Percentiles rank a stretch among this genome's conserved stretches.
These are phyloP conservation scores for Aspergillus hancockii DNA, from an alignment of 495 filamentous ascomycete species.

Conservation along the genomic window DNA sequence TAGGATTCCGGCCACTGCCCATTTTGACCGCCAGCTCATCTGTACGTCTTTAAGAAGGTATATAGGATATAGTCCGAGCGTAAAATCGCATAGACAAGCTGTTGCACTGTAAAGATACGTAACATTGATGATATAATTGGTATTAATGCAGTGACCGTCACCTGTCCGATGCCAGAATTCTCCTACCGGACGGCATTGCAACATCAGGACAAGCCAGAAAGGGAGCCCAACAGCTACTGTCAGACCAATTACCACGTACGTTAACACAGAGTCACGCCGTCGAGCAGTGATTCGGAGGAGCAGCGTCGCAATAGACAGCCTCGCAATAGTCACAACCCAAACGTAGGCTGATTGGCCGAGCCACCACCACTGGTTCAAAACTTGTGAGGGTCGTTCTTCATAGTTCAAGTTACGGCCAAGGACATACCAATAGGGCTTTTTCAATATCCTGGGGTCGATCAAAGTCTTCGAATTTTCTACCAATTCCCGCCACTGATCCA, in stretches of 20 bases:
- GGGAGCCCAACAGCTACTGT: slow-evolving; percentile 6
- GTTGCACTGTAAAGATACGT: slow-evolving; percentile 6
- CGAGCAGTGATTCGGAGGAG: slow-evolving; percentile 7
- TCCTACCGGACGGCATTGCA: slow-evolving; percentile 3
- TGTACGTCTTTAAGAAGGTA: slow-evolving; percentile 3
- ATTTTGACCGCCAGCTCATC: slow-evolving; percentile 6
- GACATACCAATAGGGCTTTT: slow-evolving; percentile 4
- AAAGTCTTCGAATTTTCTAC: slow-evolving; percentile 5
- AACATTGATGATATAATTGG: not conserved
- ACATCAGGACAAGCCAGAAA: slow-evolving; percentile 7
- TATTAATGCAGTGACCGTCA: not conserved
- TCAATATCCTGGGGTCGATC: slow-evolving; percentile 7
- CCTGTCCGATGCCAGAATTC: slow-evolving; percentile 7
- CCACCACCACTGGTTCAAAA: slow-evolving; percentile 2
- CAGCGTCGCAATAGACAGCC: slow-evolving; percentile 5
- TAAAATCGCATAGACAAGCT: slow-evolving; percentile 6
- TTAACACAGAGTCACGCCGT: not conserved
- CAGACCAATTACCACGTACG: slow-evolving; percentile 3
- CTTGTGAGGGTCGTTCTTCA: not conserved
- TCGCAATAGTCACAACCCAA: slow-evolving; percentile 3
- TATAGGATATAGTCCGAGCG: slow-evolving; percentile 6
- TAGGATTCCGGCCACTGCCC: slow-evolving; percentile 2
- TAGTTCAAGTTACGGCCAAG: not conserved
- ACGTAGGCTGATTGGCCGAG: slow-evolving; percentile 4
- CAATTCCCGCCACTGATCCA: slow-evolving; percentile 4